Conservation (phyloP, 1,284 basidiomycete genomes). For the Cutaneotrichosporon curvatum region DNA sequence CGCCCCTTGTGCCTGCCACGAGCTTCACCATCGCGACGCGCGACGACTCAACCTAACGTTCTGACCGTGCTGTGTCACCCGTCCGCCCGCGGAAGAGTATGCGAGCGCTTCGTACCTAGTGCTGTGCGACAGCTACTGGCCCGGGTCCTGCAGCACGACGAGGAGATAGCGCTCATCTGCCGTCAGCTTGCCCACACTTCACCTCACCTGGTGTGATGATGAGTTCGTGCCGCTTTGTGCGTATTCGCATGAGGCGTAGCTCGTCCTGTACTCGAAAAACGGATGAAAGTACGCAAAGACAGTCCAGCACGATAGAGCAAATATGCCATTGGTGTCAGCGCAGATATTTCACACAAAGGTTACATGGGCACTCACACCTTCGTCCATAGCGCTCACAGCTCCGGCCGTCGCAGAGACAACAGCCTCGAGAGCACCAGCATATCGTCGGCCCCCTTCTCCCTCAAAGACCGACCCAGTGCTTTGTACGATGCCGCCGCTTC, state of each 20-base stretch:
- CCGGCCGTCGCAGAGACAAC: slow-evolving; percentile 69
- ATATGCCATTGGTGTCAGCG: not conserved
- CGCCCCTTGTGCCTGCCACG: too few species aligned
- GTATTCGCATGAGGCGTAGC: slow-evolving; percentile 77
- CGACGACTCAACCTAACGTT: too few species aligned
- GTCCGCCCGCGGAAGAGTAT: too few species aligned
- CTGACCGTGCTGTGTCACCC: too few species aligned
- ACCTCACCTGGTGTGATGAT: slow-evolving; percentile 84
- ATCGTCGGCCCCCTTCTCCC: slow-evolving; percentile 71
- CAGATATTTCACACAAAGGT: too few species aligned
- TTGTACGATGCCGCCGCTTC: slow-evolving; percentile 57
- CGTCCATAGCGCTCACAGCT: slow-evolving; percentile 55
- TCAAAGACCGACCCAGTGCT: slow-evolving; percentile 80
- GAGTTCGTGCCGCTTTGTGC: slow-evolving; percentile 82
- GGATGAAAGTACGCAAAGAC: too few species aligned
- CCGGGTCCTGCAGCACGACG: slow-evolving; percentile 73
- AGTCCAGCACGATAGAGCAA: not conserved
- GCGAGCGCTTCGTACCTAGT: too few species aligned
- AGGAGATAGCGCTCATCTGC: slow-evolving; percentile 74
- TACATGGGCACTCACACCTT: slow-evolving; percentile 34
- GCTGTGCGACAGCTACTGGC: not conserved
- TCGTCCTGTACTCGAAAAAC: slow-evolving; percentile 69
- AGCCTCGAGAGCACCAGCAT: slow-evolving; percentile 66
- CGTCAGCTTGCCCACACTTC: slow-evolving; percentile 6
- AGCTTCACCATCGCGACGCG: too few species aligned